A percentile compares a stretch with the other conserved stretches of the same genome.
phyloP scores from a whole-genome alignment of 139 green algal species.

The Closterium sp. region DNA sequence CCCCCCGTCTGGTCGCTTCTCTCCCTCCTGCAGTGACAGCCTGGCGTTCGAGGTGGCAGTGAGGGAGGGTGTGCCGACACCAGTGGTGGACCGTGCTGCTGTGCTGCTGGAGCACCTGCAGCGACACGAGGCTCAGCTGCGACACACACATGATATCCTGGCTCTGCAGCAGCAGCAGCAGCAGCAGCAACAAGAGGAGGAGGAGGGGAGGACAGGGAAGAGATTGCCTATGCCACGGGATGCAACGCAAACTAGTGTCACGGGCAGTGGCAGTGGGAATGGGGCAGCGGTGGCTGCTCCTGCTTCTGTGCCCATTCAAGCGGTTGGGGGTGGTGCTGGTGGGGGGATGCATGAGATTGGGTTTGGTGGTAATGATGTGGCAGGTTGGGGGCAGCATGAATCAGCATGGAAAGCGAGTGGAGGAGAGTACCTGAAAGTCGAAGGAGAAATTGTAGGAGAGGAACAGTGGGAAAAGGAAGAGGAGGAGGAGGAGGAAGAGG shows the following conservation, averaged over 20 bases:
- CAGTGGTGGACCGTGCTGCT: constrained; percentile 20
- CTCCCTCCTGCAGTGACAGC: constrained; percentile 22
- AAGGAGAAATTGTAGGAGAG: too few relatives aligned
- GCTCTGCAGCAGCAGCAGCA: neutral
- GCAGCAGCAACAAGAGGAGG: neutral
- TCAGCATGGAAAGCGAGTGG: too few relatives aligned
- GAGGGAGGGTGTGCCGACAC: constrained; percentile 8
- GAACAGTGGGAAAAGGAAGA: neutral
- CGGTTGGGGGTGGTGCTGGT: neutral
- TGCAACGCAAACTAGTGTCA: neutral
- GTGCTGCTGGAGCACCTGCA: constrained; percentile 6
- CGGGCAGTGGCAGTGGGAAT: neutral
- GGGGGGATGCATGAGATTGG: neutral
- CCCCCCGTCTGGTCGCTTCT: neutral
- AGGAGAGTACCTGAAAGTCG: too few relatives aligned
- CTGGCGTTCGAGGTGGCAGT: constrained; percentile 41
- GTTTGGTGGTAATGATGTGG: neutral
- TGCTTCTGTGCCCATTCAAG: neutral
- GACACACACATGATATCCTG: neutral
- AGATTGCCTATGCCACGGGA: neutral
- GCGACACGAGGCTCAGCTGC: neutral
- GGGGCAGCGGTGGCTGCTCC: too few relatives aligned
- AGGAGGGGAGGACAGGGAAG: neutral
- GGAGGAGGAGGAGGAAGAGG: neutral
- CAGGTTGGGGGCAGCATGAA: neutral